Evolutionary conservation across 208 protist species (phyloP).

Genomic region (Acanthamoeba sp.): DNA sequence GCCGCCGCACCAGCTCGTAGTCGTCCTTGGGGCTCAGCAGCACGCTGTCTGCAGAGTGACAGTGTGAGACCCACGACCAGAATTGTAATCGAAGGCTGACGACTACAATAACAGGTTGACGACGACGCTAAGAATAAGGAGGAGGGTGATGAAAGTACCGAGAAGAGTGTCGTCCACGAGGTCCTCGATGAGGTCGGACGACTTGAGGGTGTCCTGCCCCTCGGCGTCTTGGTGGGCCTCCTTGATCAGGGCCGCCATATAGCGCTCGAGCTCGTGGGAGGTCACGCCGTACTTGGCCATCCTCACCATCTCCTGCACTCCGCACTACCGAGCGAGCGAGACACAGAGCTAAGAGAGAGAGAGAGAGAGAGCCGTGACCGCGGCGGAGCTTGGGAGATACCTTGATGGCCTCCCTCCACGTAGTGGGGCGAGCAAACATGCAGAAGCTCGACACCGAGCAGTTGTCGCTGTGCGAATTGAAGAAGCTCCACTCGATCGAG

Average conservation of each 20-base stretch:
- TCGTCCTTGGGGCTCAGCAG: conserved; percentile 7
- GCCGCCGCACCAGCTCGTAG: conserved; percentile 16
- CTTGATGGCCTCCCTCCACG: conserved; percentile 57
- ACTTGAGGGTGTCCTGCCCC: conserved; percentile 30
- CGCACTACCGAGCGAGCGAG: background rate
- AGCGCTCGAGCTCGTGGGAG: conserved; percentile 48
- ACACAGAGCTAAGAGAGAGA: too few species aligned
- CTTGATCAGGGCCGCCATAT: conserved; percentile 41
- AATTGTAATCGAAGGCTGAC: too few species aligned
- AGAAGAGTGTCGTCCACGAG: conserved; percentile 42
- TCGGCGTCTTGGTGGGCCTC: conserved; percentile 49
- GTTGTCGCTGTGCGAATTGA: conserved; percentile 51
- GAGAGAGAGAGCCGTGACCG: background rate
- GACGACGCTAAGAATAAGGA: too few species aligned
- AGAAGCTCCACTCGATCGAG: conserved; percentile 55
- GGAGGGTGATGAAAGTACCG: background rate
- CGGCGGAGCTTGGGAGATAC: background rate
- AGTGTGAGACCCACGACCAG: background rate
- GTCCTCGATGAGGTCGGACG: conserved; percentile 13
- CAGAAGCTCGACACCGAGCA: conserved; percentile 12
- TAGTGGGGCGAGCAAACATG: conserved; percentile 19
- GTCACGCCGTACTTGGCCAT: conserved; percentile 65
- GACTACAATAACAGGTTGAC: too few species aligned
- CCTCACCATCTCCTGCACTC: conserved; percentile 29
- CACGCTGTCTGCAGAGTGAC: background rate